Evolutionary conservation across 495 filamentous ascomycete species (phyloP).

Genomic region (Penicillium psychrofluorescens): DNA sequence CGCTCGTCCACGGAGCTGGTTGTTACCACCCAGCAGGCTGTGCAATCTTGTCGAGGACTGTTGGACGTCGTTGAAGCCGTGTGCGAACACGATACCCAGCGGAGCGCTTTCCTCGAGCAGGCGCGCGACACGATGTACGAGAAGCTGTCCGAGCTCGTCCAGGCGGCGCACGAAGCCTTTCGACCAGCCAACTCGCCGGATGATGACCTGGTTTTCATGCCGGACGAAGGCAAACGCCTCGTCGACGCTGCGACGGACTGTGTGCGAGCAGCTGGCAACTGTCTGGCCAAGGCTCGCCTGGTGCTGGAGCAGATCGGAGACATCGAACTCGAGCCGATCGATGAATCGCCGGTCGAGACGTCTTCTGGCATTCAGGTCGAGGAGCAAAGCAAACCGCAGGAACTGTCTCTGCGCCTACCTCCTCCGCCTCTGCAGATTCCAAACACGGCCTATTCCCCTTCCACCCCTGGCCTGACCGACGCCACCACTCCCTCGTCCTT

Average conservation of each 20-base stretch:
- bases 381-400: constrained; percentile 15
- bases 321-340: constrained; percentile 72
- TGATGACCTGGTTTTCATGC: constrained; percentile 69
- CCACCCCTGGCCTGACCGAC: constrained; percentile 35
- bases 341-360: constrained; percentile 24
- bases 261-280: constrained; percentile 84
- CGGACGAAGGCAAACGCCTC: constrained; percentile 70
- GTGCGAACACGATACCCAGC: constrained; percentile 64
- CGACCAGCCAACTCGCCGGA: constrained; percentile 50
- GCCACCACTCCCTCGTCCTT: constrained; percentile 37
- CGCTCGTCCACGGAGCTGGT: constrained; percentile 80
- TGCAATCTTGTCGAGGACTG: constrained; percentile 69
- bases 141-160: constrained; percentile 69
- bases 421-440: constrained; percentile 37
- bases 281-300: constrained; percentile 73
- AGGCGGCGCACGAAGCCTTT: constrained; percentile 72
- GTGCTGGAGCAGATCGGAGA: constrained; percentile 90
- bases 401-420: constrained; percentile 27
- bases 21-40: constrained; percentile 67
- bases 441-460: constrained; percentile 23
- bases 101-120: constrained; percentile 54
- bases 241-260: constrained; percentile 80
- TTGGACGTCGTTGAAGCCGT: constrained; percentile 77
- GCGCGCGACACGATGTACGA: constrained; percentile 75
- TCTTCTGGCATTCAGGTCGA: too few relatives aligned